phyloP scores from a whole-genome alignment of 805 yeast species.

The Candida incommunis region DNA sequence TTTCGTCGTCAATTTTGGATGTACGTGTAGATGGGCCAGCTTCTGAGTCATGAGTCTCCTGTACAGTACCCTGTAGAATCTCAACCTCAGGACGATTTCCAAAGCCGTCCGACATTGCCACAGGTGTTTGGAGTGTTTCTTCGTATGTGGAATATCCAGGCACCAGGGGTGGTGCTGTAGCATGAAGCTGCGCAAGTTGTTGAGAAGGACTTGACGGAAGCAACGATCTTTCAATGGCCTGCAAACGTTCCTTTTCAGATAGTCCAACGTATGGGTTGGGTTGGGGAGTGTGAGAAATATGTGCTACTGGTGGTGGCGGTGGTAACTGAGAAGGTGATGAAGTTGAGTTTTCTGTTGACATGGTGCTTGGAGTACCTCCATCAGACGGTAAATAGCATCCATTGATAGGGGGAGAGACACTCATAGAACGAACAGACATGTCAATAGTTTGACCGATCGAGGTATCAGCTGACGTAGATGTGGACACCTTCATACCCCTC shows the following conservation, averaged over 20 bases:
- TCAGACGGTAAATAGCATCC: constrained; percentile 16
- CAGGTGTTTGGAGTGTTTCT: neutral
- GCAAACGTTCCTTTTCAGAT: constrained; percentile 45
- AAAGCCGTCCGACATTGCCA: neutral
- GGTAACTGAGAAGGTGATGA: neutral
- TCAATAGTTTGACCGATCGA: neutral
- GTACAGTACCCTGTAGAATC: too few relatives aligned
- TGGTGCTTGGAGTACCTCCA: neutral
- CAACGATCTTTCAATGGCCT: constrained; percentile 40
- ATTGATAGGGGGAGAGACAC: neutral
- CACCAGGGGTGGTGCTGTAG: neutral
- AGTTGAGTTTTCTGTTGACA: neutral
- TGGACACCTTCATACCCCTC: constrained; percentile 20
- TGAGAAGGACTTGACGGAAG: constrained; percentile 43
- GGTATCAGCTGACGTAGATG: neutral
- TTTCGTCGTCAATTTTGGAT: constrained; percentile 30
- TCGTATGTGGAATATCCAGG: neutral
- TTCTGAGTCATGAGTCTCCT: too few relatives aligned
- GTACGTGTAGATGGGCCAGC: constrained; percentile 3
- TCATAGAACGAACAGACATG: neutral
- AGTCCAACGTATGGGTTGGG: too few relatives aligned
- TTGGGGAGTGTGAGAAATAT: too few relatives aligned
- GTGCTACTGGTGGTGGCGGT: neutral
- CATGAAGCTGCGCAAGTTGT: neutral
- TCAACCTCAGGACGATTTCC: too few relatives aligned